These are phyloP conservation scores for Saccharomyces pastorianus DNA, from an alignment of 1,139 yeast genomes.

Conservation along the genomic window DNA sequence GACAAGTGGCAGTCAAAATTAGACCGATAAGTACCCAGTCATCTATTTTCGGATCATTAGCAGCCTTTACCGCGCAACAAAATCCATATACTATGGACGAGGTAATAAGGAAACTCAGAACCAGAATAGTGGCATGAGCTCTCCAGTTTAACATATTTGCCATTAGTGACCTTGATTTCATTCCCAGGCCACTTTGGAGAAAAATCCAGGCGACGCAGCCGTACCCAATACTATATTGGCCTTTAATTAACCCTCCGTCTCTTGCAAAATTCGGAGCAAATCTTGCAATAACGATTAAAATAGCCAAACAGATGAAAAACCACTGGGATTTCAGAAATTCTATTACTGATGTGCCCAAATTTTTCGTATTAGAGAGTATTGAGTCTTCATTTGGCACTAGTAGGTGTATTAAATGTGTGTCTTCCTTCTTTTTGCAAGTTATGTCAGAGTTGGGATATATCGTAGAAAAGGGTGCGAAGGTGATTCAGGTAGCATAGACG, in stretches of 20 bases:
- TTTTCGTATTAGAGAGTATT: neutral
- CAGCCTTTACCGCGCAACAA: slow-evolving; percentile 54
- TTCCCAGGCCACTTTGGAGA: slow-evolving; percentile 69
- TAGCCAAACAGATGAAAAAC: slow-evolving; percentile 68
- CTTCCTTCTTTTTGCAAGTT: neutral
- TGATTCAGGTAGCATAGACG: neutral
- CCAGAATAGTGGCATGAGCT: slow-evolving; percentile 65
- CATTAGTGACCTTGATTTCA: slow-evolving; percentile 54
- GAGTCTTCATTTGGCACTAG: slow-evolving; percentile 1
- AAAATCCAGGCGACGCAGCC: slow-evolving; percentile 85
- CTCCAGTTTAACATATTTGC: slow-evolving; percentile 66
- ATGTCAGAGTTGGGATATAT: neutral
- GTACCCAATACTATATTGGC: slow-evolving; percentile 69
- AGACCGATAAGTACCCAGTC: slow-evolving; percentile 73
- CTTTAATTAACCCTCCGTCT: slow-evolving; percentile 68
- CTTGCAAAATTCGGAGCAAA: slow-evolving; percentile 77
- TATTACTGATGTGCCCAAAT: slow-evolving; percentile 21
- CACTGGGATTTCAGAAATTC: slow-evolving; percentile 39
- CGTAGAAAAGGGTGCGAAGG: neutral
- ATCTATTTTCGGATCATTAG: slow-evolving; percentile 52
- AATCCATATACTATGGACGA: slow-evolving; percentile 70
- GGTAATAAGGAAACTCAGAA: slow-evolving; percentile 66
- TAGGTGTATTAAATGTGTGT: neutral
- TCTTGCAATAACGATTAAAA: slow-evolving; percentile 65
- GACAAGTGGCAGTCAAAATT: slow-evolving; percentile 76